Base-by-base conservation (phyloP, 192 early-diverging fungal genomes). In the Mortierella hygrophila region DNA sequence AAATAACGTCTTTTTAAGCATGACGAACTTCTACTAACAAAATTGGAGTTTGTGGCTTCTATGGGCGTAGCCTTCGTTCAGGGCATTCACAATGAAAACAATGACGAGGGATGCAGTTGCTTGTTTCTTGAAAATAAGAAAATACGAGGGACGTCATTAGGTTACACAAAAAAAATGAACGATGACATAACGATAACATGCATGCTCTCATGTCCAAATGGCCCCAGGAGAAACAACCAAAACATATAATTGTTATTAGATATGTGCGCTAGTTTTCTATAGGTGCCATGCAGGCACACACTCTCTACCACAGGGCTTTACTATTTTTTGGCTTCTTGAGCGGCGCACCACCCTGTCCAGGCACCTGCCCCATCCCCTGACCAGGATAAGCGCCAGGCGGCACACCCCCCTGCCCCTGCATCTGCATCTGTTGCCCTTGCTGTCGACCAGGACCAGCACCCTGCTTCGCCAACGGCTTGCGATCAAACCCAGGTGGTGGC, bases 401-500 rank as follows among this genome's bases (percentile, higher is more conserved):
- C 6, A 26, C 21, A 1, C 69, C 65, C 1, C 60, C 68, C 37
- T 8, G 32, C n/a, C 76, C 42, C 26, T 74, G 21, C 55, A n/a
- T 21, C 15, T 26, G 57, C 8, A 29, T 60, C 18, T 3, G 23
- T 37, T 52, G 49, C 18, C 16, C 16, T 6, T 4, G 20, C 6
- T 18, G 49, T 20, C 49, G 16, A 5, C 65, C 60, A 37, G 49
- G 68, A 35, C 63, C 63, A 6, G 26, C 74, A 18, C 42, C 60
- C 60, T 74, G 79, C 23, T 16, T 69, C 20, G 55, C 42, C 60
- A 63, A 16, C 9, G 69, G 40, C 21, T 32, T 79, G 15, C 41
- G 42, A 63, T 86, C 75, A 20, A 55, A 86, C 18, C 83, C 83
- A 44, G 83, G 79, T 1, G 83, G 83, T 41, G 83, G 55, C 10